phyloP scores from a whole-genome alignment of 2,329 filamentous ascomycete species.

The Penicillium sp. region DNA sequence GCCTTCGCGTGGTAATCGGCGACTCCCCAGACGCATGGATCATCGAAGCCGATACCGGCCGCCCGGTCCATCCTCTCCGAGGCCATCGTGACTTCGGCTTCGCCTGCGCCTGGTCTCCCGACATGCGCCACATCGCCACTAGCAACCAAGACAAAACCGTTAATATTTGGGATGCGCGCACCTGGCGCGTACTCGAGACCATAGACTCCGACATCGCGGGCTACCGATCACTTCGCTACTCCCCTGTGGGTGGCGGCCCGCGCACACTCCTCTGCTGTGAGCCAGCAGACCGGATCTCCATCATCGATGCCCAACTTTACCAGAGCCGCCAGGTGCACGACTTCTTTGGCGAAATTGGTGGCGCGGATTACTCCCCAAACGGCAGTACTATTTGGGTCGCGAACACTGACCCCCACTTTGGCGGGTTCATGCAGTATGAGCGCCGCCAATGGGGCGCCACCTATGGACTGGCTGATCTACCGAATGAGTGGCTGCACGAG shows the following conservation, averaged over 20 bases:
- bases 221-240: constrained; percentile 46
- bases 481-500: constrained; percentile 41
- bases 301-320: constrained; percentile 47
- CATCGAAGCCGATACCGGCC: constrained; percentile 45
- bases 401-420: constrained; percentile 45
- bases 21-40: constrained; percentile 45
- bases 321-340: constrained; percentile 44
- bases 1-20: constrained; percentile 46
- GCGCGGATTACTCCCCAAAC: constrained; percentile 44
- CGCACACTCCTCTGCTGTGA: constrained; percentile 45
- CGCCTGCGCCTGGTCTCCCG: constrained; percentile 48
- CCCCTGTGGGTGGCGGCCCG: constrained; percentile 45
- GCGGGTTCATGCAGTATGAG: constrained; percentile 48
- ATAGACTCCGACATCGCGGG: constrained; percentile 47
- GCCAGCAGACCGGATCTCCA: constrained; percentile 45
- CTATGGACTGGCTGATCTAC: constrained; percentile 34
- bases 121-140: constrained; percentile 49
- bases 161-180: constrained; percentile 48
- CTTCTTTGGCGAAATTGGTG: constrained; percentile 49
- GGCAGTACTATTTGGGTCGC: constrained; percentile 45
- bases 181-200: constrained; percentile 40
- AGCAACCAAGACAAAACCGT: constrained; percentile 49
- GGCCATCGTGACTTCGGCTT: constrained; percentile 48
- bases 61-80: constrained; percentile 37
- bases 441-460: constrained; percentile 38